phyloP scores from a whole-genome alignment of 164 flowering plant species.

The Annona cherimola region DNA sequence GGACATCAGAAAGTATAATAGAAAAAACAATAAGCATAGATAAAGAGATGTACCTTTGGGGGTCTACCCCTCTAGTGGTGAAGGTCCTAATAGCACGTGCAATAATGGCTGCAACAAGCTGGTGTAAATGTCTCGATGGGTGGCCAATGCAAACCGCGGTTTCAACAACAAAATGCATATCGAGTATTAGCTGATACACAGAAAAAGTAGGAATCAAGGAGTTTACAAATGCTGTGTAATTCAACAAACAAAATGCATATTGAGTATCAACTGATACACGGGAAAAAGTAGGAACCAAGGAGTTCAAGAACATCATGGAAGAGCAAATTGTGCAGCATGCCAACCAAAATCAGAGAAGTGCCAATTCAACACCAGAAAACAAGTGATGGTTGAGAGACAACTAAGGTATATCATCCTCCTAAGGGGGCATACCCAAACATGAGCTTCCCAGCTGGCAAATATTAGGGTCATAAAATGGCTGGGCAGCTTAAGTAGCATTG shows the following conservation, averaged over 20 bases:
- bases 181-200: conserved; percentile 74
- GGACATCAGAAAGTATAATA: neutral
- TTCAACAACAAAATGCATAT: conserved; percentile 94
- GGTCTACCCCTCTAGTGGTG: conserved; percentile 78
- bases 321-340: no score
- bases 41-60: conserved; percentile 56
- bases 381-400: no score
- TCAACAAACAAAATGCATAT: no score
- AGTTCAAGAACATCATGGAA: neutral
- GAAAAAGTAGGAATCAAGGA: conserved; percentile 1
- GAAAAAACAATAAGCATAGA: neutral
- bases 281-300: no score
- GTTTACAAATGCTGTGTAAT: no score
- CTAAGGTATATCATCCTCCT: no score
- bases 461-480: neutral
- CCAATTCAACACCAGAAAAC: no score
- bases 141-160: conserved; percentile 88
- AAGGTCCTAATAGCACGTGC: conserved; percentile 81
- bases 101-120: conserved; percentile 75
- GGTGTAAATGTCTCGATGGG: conserved; percentile 73
- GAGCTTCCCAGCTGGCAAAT: neutral
- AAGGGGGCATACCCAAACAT: neutral
- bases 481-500: neutral
- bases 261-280: no score
- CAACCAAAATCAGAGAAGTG: no score